Percentiles rank a stretch among this genome's conserved stretches.
phyloP scores from a whole-genome alignment of 2,329 filamentous ascomycete genomes.

The Orbilia ellipsospora region DNA sequence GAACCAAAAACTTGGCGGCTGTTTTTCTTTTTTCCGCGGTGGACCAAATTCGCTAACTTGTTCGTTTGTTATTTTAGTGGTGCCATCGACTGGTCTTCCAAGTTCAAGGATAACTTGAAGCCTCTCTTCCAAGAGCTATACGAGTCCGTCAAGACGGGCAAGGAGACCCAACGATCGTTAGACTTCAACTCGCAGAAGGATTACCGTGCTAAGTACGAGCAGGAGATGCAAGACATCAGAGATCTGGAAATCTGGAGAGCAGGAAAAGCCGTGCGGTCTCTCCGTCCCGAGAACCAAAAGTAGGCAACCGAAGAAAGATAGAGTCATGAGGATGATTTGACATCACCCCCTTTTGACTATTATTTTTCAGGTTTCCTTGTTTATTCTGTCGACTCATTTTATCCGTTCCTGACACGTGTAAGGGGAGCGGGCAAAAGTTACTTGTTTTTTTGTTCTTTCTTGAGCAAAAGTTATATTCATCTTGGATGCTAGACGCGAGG shows the following conservation, averaged over 20 bases:
- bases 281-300: constrained; percentile 88
- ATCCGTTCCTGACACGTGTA: background rate
- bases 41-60: constrained; percentile 7
- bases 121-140: constrained; percentile 98
- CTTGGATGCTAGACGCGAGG: constrained; percentile 13
- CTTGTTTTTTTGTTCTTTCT: constrained; percentile 60
- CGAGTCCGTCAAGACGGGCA: constrained; percentile 88
- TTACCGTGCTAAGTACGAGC: constrained; percentile 97
- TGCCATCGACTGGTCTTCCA: constrained; percentile 97
- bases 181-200: constrained; percentile 96
- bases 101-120: constrained; percentile 98
- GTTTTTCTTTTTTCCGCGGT: background rate
- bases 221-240: constrained; percentile 98
- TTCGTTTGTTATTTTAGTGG: constrained; percentile 67
- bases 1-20: background rate
- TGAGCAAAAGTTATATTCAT: constrained; percentile 37
- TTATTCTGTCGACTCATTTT: constrained; percentile 41
- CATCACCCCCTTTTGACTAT: background rate
- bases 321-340: constrained; percentile 12
- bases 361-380: constrained; percentile 9
- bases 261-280: constrained; percentile 93
- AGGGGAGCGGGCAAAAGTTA: constrained; percentile 59
- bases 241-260: constrained; percentile 98
- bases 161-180: constrained; percentile 94
- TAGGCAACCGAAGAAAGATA: constrained; percentile 62